These are phyloP conservation scores for Hemileia vastatrix DNA, from an alignment of 1,284 basidiomycete species.

Conservation along the genomic window DNA sequence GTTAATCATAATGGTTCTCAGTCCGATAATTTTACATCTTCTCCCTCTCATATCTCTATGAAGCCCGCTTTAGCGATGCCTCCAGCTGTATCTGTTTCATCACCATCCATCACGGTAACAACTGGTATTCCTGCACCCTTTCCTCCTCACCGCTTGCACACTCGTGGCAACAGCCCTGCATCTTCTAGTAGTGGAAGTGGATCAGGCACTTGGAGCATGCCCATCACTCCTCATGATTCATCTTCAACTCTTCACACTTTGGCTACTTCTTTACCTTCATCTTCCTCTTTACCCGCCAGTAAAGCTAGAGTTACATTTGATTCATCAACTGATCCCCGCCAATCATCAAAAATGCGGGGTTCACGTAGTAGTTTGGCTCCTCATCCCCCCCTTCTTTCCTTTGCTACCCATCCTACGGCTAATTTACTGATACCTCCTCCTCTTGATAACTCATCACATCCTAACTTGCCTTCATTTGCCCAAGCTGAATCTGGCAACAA, in stretches of 20 bases:
- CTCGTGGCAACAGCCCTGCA: constrained; percentile 7
- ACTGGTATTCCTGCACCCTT: no score
- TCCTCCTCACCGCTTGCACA: not conserved
- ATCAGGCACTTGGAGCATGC: constrained; percentile 1
- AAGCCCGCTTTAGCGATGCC: not conserved
- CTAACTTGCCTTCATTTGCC: no score
- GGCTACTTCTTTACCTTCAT: not conserved
- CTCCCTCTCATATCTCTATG: not conserved
- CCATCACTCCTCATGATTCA: constrained; percentile 14
- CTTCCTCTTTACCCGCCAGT: not conserved
- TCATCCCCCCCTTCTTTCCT: no score
- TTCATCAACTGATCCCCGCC: no score
- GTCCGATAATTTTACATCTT: not conserved
- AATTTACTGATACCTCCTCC: no score
- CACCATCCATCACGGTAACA: not conserved
- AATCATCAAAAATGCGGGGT: no score
- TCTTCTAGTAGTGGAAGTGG: constrained; percentile 3
- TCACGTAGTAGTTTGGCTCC: no score
- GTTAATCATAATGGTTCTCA: no score
- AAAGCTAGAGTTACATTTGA: not conserved
- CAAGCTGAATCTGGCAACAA: no score
- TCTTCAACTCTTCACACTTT: not conserved
- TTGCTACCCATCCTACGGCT: no score
- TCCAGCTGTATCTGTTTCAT: not conserved
- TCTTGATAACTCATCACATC: no score